Conservation (phyloP, 2,329 filamentous ascomycete genomes). For the Fusarium dlaminii region DNA sequence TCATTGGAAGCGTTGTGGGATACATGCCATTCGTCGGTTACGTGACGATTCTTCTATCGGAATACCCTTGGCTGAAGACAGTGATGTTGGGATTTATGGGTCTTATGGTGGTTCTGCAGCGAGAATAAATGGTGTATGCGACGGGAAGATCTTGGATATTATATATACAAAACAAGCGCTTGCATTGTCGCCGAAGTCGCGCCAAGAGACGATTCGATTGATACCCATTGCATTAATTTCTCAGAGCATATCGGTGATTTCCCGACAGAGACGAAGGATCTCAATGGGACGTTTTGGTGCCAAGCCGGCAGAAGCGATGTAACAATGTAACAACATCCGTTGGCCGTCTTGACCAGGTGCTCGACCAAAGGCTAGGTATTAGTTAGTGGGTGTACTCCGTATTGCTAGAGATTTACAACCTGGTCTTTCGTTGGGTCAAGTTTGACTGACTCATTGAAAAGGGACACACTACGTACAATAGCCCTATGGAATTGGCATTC, state of each 20-base stretch:
- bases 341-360: neutral
- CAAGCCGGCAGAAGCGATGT: constrained; percentile 15
- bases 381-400: neutral
- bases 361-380: neutral
- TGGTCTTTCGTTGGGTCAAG: neutral
- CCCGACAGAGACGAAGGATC: neutral
- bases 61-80: constrained; percentile 97
- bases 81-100: constrained; percentile 96
- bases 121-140: constrained; percentile 67
- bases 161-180: neutral
- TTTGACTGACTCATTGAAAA: neutral
- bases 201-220: constrained; percentile 9
- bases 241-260: constrained; percentile 20
- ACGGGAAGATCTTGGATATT: neutral
- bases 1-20: constrained; percentile 90
- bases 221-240: constrained; percentile 18
- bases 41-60: constrained; percentile 93
- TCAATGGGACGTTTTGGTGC: neutral
- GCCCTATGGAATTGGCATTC: constrained; percentile 8
- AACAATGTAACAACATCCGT: neutral
- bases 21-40: constrained; percentile 97
- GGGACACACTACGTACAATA: neutral
- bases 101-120: constrained; percentile 87
- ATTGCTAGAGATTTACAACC: neutral
- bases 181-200: neutral